A percentile compares a stretch with the other conserved stretches of the same genome.
phyloP scores from a whole-genome alignment of 2,329 filamentous ascomycete species.

The Botrytis galanthina region DNA sequence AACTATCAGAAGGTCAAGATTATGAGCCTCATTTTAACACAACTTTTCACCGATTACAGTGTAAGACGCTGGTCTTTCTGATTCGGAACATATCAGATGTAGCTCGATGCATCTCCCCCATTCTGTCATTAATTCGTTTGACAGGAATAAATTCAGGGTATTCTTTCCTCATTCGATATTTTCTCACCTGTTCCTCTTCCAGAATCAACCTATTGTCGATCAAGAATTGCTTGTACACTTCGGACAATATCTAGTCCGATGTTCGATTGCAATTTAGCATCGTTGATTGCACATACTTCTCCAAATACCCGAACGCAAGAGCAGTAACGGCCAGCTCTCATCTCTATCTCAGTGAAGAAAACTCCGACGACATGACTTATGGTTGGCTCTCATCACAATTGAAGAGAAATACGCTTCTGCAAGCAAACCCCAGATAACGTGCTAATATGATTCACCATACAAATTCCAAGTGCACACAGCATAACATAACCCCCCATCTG shows the following conservation, averaged over 20 bases:
- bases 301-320: too few relatives aligned
- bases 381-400: not conserved
- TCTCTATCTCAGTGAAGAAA: not conserved
- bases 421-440: conserved; percentile 7
- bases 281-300: not conserved
- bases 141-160: not conserved
- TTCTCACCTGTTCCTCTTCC: not conserved
- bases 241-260: not conserved
- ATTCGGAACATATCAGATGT: conserved; percentile 4
- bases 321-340: not conserved
- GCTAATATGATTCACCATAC: not conserved
- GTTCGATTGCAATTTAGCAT: not conserved
- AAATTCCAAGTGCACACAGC: not conserved
- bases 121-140: not conserved
- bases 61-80: conserved; percentile 2
- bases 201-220: not conserved
- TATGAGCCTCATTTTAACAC: conserved; percentile 16
- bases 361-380: not conserved
- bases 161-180: not conserved
- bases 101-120: not conserved
- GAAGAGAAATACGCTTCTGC: not conserved
- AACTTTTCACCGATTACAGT: conserved; percentile 6
- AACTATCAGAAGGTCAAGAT: conserved; percentile 14
- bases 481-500: conserved; percentile 7
- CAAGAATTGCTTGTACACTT: not conserved